A percentile compares a stretch with the other conserved stretches of the same genome.
phyloP scores from a whole-genome alignment of 768 basidiomycete species.

The Calocybe indica region DNA sequence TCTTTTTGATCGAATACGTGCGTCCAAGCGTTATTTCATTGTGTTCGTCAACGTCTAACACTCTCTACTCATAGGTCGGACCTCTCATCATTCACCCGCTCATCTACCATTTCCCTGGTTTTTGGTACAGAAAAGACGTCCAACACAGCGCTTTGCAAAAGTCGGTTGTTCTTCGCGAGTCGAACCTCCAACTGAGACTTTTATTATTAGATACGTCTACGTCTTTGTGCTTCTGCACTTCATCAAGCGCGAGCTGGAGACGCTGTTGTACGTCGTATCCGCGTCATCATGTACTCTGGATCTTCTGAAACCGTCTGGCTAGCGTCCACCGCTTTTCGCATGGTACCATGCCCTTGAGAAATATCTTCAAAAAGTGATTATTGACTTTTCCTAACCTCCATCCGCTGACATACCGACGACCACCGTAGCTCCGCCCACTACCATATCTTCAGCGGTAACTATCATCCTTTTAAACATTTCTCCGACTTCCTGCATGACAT shows the following conservation, averaged over 20 bases:
- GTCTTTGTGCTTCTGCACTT: slow-evolving; percentile 82
- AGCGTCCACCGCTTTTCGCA: slow-evolving; percentile 95
- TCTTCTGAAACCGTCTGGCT: background rate
- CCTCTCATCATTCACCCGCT: slow-evolving; percentile 88
- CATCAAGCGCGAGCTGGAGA: slow-evolving; percentile 88
- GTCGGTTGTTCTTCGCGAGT: slow-evolving; percentile 27
- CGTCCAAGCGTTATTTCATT: slow-evolving; percentile 20
- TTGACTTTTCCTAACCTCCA: background rate
- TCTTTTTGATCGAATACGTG: slow-evolving; percentile 95
- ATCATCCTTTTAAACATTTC: background rate
- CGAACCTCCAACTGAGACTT: background rate
- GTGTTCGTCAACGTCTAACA: background rate
- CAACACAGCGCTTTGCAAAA: slow-evolving; percentile 75
- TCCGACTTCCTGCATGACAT: background rate
- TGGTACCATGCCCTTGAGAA: slow-evolving; percentile 83
- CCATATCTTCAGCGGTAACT: slow-evolving; percentile 64
- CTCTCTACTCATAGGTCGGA: slow-evolving; percentile 49
- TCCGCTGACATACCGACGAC: background rate
- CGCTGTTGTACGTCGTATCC: slow-evolving; percentile 62
- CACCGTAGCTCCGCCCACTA: slow-evolving; percentile 78
- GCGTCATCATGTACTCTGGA: background rate
- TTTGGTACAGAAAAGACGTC: slow-evolving; percentile 67
- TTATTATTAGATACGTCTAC: slow-evolving; percentile 48
- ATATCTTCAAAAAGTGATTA: slow-evolving; percentile 84
- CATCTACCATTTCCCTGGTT: slow-evolving; percentile 62